Evolutionary conservation across 228 moss, liverwort and hornwort species (phyloP), one percentile per base, ranked within the genome.

Genomic region (Sphagnum fallax): DNA sequence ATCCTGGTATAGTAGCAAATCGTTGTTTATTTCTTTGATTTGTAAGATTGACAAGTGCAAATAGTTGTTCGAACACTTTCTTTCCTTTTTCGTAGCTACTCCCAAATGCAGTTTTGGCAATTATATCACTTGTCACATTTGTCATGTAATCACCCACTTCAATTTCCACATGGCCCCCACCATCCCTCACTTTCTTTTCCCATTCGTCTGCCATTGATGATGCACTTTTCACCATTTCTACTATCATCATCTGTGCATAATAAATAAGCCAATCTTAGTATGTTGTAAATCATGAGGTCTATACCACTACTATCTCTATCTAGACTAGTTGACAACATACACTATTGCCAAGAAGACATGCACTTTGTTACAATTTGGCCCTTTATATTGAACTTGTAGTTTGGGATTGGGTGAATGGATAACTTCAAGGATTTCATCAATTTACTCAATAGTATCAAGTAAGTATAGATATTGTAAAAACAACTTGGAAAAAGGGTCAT

Each of bases 91-190:
- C 55, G 51, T 77, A 77, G 48, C 75, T 79, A 10, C 71, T 79
- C 32, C 79, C 74, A 63, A 79, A 79, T 6, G 67, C 74, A 1
- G 79, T 67, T 16, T 75, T 71, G 14, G 79, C 69, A n/a, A 79
- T 61, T 6, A 79, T 61, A 53, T 79, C 79, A n/a, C 60, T 66
- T 5, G 79, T 70, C 7, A 75, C 61, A n/a, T 66, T 55, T 48
- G 60, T 62, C 51, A 79, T 62, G n/a, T 57, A 59, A 14, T 64
- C 57, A 8, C 66, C 70, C 71, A 71, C 67, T 8, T 74, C 74
- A 12, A 65, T 60, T 18, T 77, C 77, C 13, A 68, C 63, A 53
- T 49, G 61, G 68, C 63, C 68, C 6, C 69, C 64, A 60, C 65
- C 69, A n/a, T 15, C 60, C 59, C 47, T 51, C 51, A 72, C 63